Evolutionary conservation across 495 filamentous ascomycete genomes (phyloP).

Genomic region (Chaetomium tenue): DNA sequence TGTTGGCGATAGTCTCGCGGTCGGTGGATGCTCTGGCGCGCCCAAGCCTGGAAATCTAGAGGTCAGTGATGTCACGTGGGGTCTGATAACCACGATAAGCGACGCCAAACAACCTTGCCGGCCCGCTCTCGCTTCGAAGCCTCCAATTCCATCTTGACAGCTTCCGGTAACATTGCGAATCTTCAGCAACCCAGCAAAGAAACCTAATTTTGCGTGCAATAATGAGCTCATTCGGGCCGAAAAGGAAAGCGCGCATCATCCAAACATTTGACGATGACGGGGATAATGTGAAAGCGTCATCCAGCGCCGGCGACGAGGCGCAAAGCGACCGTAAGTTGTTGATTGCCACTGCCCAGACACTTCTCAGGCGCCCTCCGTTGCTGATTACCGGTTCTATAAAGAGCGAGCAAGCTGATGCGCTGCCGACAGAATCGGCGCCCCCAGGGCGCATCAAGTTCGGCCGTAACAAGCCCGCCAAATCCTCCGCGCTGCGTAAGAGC

Average conservation of each 20-base stretch:
- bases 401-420: constrained; percentile 41
- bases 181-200: neutral
- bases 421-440: constrained; percentile 33
- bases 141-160: neutral
- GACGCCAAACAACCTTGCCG: constrained; percentile 4
- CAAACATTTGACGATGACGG: constrained; percentile 62
- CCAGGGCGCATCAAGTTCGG: constrained; percentile 45
- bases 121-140: neutral
- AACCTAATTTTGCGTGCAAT: neutral
- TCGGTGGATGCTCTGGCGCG: constrained; percentile 15
- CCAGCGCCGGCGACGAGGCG: constrained; percentile 35
- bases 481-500: constrained; percentile 51
- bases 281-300: constrained; percentile 22
- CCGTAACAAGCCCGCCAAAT: constrained; percentile 49
- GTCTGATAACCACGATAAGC: constrained; percentile 19
- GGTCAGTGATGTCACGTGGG: constrained; percentile 25
- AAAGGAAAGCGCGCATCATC: constrained; percentile 73
- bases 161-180: neutral
- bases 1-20: constrained; percentile 16
- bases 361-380: constrained; percentile 26
- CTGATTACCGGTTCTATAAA: constrained; percentile 32
- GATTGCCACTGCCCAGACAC: constrained; percentile 1
- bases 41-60: constrained; percentile 2
- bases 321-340: constrained; percentile 38
- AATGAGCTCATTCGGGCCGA: constrained; percentile 65